These are phyloP conservation scores for Suhomyces atakaporum DNA, from an alignment of 1,139 yeast genomes.

Conservation along the genomic window DNA sequence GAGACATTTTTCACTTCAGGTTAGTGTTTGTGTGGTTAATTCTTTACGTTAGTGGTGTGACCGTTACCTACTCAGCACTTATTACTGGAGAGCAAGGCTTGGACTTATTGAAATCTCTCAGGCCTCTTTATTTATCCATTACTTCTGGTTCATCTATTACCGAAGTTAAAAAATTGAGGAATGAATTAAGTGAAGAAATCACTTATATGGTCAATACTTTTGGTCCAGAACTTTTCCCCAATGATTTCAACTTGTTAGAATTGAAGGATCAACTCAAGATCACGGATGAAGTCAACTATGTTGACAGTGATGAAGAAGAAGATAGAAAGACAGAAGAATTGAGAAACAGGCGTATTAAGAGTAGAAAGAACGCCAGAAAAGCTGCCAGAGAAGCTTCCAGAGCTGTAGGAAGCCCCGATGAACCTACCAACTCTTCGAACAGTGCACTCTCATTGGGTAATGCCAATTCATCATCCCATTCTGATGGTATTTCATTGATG, in stretches of 20 bases:
- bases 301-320: constrained; percentile 56
- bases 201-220: constrained; percentile 47
- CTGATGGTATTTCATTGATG: constrained; percentile 56
- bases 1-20: constrained; percentile 22
- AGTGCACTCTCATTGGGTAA: constrained; percentile 26
- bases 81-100: constrained; percentile 90
- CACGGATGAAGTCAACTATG: constrained; percentile 27
- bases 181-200: constrained; percentile 43
- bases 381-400: constrained; percentile 17
- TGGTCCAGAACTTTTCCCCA: constrained; percentile 49
- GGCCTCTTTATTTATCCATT: constrained; percentile 79
- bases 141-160: constrained; percentile 60
- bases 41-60: constrained; percentile 59
- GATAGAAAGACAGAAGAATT: constrained; percentile 56
- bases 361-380: constrained; percentile 28
- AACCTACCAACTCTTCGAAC: constrained; percentile 16
- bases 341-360: constrained; percentile 45
- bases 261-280: constrained; percentile 33
- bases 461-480: constrained; percentile 38
- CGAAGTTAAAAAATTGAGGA: constrained; percentile 47
- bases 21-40: constrained; percentile 43
- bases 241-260: constrained; percentile 48
- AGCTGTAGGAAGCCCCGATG: constrained; percentile 4
- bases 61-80: constrained; percentile 83
- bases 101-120: constrained; percentile 79